Evolutionary conservation across 805 yeast genomes (phyloP).

Genomic region (Cyberlindnera euphorbiiphila): DNA sequence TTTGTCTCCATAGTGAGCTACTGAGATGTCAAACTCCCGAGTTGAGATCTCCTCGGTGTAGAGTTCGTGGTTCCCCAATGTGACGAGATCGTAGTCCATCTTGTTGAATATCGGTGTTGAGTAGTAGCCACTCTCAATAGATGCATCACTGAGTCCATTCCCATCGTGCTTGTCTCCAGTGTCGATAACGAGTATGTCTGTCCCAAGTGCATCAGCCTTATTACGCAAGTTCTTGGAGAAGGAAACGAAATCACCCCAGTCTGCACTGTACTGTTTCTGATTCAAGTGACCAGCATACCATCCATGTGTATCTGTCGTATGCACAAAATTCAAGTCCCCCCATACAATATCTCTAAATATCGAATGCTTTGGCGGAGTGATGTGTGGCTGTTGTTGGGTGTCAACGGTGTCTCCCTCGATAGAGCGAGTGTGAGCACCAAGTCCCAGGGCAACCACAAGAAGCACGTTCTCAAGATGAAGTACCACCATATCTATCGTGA

Average conservation of each 20-base stretch:
- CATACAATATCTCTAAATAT: conserved; percentile 51
- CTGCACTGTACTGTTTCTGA: conserved; percentile 73
- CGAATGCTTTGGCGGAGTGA: conserved; percentile 31
- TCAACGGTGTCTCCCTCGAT: background rate
- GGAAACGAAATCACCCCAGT: conserved; percentile 89
- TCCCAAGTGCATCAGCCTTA: conserved; percentile 40
- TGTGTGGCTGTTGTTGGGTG: conserved; percentile 27
- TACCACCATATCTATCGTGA: no score
- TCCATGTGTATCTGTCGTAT: conserved; percentile 96
- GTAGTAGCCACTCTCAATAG: conserved; percentile 63
- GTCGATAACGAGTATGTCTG: conserved; percentile 73
- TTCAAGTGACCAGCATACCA: conserved; percentile 91
- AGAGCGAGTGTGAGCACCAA: conserved; percentile 1
- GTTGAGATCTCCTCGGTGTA: conserved; percentile 61
- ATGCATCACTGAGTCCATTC: conserved; percentile 81
- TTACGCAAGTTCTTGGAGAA: conserved; percentile 52
- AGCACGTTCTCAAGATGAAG: no score
- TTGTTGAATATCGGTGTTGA: conserved; percentile 61
- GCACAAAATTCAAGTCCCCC: conserved; percentile 80
- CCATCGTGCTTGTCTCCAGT: conserved; percentile 96
- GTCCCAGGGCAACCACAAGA: no score
- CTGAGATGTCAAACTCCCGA: conserved; percentile 61
- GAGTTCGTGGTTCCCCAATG: conserved; percentile 90
- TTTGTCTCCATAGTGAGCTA: conserved; percentile 53
- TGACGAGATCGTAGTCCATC: conserved; percentile 70